phyloP scores from a whole-genome alignment of 2,329 filamentous ascomycete species.

The Exophiala bonariae region DNA sequence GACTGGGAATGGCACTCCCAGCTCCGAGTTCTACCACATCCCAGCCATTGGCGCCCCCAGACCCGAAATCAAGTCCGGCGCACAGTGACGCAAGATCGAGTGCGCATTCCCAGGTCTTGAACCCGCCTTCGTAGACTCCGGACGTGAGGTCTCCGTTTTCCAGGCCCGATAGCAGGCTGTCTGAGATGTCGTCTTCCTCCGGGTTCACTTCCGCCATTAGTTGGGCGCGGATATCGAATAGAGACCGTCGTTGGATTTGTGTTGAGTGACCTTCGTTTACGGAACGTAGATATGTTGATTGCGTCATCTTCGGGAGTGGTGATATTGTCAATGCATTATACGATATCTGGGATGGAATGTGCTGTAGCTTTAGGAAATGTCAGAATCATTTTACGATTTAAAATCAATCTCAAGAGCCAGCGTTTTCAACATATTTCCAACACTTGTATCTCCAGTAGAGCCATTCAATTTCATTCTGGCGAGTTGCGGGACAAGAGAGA shows the following conservation, averaged over 20 bases:
- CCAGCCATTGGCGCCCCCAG: slow-evolving; percentile 38
- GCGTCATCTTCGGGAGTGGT: slow-evolving; percentile 30
- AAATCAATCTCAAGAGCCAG: too few species aligned
- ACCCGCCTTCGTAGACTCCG: slow-evolving; percentile 66
- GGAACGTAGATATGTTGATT: slow-evolving; percentile 17
- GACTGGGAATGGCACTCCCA: slow-evolving; percentile 60
- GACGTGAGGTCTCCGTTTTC: slow-evolving; percentile 54
- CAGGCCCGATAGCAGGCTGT: slow-evolving; percentile 48
- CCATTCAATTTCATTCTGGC: slow-evolving; percentile 7
- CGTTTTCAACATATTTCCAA: too few species aligned
- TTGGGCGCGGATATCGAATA: slow-evolving; percentile 65
- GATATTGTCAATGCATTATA: slow-evolving; percentile 52
- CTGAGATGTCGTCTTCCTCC: slow-evolving; percentile 35
- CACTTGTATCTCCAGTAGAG: too few species aligned
- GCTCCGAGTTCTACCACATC: slow-evolving; percentile 56
- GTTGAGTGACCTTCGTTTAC: slow-evolving; percentile 9
- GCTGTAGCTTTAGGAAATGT: slow-evolving; percentile 41
- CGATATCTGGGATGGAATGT: slow-evolving; percentile 57
- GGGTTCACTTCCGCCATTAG: slow-evolving; percentile 59
- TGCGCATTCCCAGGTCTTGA: slow-evolving; percentile 69
- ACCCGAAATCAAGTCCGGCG: background rate
- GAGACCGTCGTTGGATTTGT: slow-evolving; percentile 48
- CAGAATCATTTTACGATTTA: slow-evolving; percentile 8
- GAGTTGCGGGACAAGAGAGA: slow-evolving; percentile 12
- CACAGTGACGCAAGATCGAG: slow-evolving; percentile 52